Evolutionary conservation across 306 rosid genomes (phyloP).

Genomic region (Senna tora): DNA sequence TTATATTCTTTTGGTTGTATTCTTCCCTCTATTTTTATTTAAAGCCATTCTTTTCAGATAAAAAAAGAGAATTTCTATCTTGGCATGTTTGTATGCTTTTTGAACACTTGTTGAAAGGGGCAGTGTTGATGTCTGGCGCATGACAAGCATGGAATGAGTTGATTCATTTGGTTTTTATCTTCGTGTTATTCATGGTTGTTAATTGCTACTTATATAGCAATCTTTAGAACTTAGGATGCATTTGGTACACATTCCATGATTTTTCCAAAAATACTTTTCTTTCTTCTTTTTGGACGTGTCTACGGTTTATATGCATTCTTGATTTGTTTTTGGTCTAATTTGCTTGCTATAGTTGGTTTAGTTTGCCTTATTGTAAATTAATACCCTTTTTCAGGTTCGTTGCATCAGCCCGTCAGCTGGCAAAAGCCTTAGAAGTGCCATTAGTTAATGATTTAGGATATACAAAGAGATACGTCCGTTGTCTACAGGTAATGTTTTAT

Average conservation of each 20-base stretch:
- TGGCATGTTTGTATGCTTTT: no score
- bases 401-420: slow-evolving; percentile 89
- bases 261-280: not conserved
- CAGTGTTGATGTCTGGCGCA: no score
- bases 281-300: slow-evolving; percentile 6
- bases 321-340: slow-evolving; percentile 27
- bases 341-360: slow-evolving; percentile 12
- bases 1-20: no score
- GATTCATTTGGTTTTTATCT: not conserved
- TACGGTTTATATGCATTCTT: slow-evolving; percentile 15
- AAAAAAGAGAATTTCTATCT: no score
- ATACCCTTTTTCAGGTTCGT: slow-evolving; percentile 68
- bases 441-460: slow-evolving; percentile 98
- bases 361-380: slow-evolving; percentile 3
- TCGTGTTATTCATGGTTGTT: no score
- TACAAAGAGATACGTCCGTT: slow-evolving; percentile 94
- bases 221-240: no score
- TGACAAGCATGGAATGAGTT: no score
- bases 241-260: not conserved
- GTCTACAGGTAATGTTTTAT: slow-evolving; percentile 78
- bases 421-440: slow-evolving; percentile 96
- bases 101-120: no score
- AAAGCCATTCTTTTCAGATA: no score
- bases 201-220: no score
- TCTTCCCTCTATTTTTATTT: no score